Evolutionary conservation across 2,329 filamentous ascomycete species (phyloP), one percentile per base, ranked within the genome.

Genomic region (Rhinocladiella similis): DNA sequence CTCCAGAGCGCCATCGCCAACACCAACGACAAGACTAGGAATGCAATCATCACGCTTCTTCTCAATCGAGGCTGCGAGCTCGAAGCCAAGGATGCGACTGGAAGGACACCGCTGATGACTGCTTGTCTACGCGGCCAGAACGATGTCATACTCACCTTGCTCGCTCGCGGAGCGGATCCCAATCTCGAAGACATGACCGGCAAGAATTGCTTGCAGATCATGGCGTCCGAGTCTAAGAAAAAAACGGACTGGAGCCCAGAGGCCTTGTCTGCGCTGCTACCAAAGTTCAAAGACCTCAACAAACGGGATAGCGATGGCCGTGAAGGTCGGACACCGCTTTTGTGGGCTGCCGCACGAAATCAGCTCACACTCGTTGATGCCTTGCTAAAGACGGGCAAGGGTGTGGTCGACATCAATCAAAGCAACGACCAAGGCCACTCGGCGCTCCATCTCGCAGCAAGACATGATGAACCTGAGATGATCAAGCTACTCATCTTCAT

Each of bases 291-390:
- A 56, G 63, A 67, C 10, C 66, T 79, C 27, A 75, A 78, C 59
- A 73, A 71, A 0, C 69, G 71, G 25, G 77, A 80, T 63, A 72
- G 73, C 50, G 66, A 78, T 19, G 77, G 77, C 9, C 74, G 82
- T 12, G 82, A 78, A 25, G 77, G 77, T 7, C 74, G 82, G 13
- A 82, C 79, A 27, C 78, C 83, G 2, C 66, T 85, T 41, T 75
- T 84, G 57, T 84, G 82, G 81, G 81, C 82, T 1, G 82, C 80
- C 35, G 81, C 79, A 20, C 82, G 81, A 43, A 79, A 80, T 16
- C 82, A 83, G 63, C 69, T 76, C 48, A 72, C 74, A 29, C 70
- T 84, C 10, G 79, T 76, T 16, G 73, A 77, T 53, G 70, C 77
- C 62, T 69, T 85, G 25, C 69, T 82, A 4, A 25, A 29, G 9